These are phyloP conservation scores for Saturnispora galanensis DNA, from an alignment of 805 yeast species.

Conservation along the genomic window DNA sequence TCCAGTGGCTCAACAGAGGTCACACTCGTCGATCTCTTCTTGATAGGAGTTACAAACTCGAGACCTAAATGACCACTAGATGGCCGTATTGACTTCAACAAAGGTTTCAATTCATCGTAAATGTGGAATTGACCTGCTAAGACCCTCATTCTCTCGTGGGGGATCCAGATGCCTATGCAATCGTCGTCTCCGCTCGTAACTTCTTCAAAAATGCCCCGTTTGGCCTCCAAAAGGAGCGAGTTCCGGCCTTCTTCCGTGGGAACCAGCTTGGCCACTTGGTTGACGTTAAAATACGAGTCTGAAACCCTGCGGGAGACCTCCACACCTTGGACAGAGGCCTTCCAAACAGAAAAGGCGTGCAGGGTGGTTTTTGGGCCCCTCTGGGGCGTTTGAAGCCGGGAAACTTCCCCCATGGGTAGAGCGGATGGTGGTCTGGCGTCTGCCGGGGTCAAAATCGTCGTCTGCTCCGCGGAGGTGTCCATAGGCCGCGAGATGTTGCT, in stretches of 20 bases:
- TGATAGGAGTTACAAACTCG: constrained; percentile 2
- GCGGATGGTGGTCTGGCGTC: constrained; percentile 1
- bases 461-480: constrained; percentile 5
- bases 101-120: constrained; percentile 40
- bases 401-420: not conserved
- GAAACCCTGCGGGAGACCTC: constrained; percentile 56
- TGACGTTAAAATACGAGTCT: constrained; percentile 63
- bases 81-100: constrained; percentile 34
- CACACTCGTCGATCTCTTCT: constrained; percentile 4
- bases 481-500: not conserved
- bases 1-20: not conserved
- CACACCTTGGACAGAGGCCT: constrained; percentile 50
- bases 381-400: not conserved
- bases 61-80: not conserved
- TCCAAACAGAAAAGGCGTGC: constrained; percentile 39
- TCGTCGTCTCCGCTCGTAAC: constrained; percentile 70
- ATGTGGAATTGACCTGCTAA: constrained; percentile 43
- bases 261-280: constrained; percentile 61
- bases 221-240: not conserved
- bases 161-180: constrained; percentile 70
- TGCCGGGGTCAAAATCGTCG: not conserved
- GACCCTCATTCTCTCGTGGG: constrained; percentile 47
- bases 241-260: constrained; percentile 22
- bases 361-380: not conserved
- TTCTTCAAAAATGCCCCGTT: constrained; percentile 52